phyloP scores from a whole-genome alignment of 2,329 filamentous ascomycete species.

The Chaetomiaceae sp. region DNA sequence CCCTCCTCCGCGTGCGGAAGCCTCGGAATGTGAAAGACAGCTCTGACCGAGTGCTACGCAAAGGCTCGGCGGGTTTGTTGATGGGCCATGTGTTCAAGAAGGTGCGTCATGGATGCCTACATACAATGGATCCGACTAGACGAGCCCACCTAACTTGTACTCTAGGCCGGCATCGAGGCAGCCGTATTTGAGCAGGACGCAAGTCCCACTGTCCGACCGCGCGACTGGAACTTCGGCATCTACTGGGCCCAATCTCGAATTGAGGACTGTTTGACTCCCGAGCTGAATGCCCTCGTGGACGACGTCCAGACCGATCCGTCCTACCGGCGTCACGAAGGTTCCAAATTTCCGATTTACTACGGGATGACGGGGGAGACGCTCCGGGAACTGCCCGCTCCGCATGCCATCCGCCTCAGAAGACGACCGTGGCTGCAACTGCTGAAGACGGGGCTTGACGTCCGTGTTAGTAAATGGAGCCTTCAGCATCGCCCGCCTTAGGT shows the following conservation, averaged over 20 bases:
- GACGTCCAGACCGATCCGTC: constrained; percentile 24
- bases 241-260: constrained; percentile 30
- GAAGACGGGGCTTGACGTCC: constrained; percentile 25
- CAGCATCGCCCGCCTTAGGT: too few relatives aligned
- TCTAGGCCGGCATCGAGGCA: constrained; percentile 23
- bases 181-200: constrained; percentile 30
- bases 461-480: constrained; percentile 21
- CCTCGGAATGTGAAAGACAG: neutral
- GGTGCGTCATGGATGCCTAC: too few relatives aligned
- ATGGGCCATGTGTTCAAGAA: neutral
- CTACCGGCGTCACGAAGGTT: constrained; percentile 20
- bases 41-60: neutral
- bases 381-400: constrained; percentile 24
- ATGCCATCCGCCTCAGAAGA: constrained; percentile 25
- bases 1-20: too few relatives aligned
- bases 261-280: constrained; percentile 25
- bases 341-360: constrained; percentile 25
- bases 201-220: constrained; percentile 22
- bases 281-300: constrained; percentile 22
- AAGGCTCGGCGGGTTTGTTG: neutral
- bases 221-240: constrained; percentile 31
- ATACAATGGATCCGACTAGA: too few relatives aligned
- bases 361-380: constrained; percentile 24
- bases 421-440: constrained; percentile 27
- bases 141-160: too few relatives aligned